A percentile compares a stretch with the other conserved stretches of the same genome.
These are phyloP conservation scores for Stemphylium vesicarium DNA, from an alignment of 2,329 filamentous ascomycete species.

Conservation along the genomic window DNA sequence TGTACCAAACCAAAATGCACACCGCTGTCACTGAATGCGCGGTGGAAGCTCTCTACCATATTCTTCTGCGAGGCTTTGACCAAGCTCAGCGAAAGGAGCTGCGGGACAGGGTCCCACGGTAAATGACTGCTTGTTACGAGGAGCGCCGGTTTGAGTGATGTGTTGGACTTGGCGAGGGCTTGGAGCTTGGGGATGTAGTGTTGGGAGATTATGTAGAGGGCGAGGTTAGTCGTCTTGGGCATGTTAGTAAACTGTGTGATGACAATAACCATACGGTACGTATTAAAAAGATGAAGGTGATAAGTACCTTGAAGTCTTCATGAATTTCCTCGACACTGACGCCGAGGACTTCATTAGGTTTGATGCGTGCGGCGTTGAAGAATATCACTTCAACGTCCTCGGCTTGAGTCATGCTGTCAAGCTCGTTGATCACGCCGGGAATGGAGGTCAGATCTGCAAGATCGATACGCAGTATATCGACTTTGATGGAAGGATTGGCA, in stretches of 20 bases:
- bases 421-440: slow-evolving; percentile 48
- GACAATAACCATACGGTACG: background rate
- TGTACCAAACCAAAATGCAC: slow-evolving; percentile 58
- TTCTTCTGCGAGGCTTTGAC: slow-evolving; percentile 61
- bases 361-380: slow-evolving; percentile 61
- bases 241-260: background rate
- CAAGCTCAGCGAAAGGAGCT: slow-evolving; percentile 58
- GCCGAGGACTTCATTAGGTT: slow-evolving; percentile 51
- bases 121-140: slow-evolving; percentile 59
- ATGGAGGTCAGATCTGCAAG: slow-evolving; percentile 51
- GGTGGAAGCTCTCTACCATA: slow-evolving; percentile 54
- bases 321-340: slow-evolving; percentile 55
- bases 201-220: slow-evolving; percentile 56
- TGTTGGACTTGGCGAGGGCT: slow-evolving; percentile 38
- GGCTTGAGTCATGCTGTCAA: slow-evolving; percentile 44
- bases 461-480: slow-evolving; percentile 56
- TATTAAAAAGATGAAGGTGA: background rate
- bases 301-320: slow-evolving; percentile 56
- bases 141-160: slow-evolving; percentile 52
- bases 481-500: slow-evolving; percentile 35
- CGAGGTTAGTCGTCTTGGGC: slow-evolving; percentile 54
- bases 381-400: slow-evolving; percentile 56
- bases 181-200: slow-evolving; percentile 55
- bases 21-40: slow-evolving; percentile 49
- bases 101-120: slow-evolving; percentile 55